Percentiles rank a stretch among this genome's conserved stretches.
Conservation (phyloP, 805 yeast species). For the Monosporozyma aerobia region DNA sequence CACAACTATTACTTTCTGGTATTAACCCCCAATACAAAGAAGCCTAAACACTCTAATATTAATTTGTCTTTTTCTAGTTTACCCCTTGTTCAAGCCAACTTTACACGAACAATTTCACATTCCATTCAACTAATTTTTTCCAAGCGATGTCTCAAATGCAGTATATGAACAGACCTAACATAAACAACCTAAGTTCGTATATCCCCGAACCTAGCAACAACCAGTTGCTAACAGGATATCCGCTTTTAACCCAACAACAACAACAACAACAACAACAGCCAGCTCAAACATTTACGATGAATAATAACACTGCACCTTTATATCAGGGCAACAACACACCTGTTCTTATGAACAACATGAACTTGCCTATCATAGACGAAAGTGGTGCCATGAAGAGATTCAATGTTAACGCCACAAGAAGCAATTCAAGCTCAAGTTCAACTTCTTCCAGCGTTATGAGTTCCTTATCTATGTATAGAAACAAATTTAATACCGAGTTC, state of each 20-base stretch:
- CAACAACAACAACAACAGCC: neutral
- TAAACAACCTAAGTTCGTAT: neutral
- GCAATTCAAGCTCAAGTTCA: conserved; percentile 10
- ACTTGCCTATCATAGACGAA: conserved; percentile 2
- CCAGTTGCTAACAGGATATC: neutral
- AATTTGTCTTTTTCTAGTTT: neutral
- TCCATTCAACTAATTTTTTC: neutral
- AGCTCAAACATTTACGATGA: neutral
- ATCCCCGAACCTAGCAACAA: neutral
- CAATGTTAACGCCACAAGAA: conserved; percentile 9
- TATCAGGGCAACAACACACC: neutral
- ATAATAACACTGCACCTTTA: neutral
- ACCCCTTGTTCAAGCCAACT: neutral
- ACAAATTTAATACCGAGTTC: neutral
- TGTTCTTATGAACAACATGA: conserved; percentile 1
- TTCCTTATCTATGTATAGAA: conserved; percentile 1
- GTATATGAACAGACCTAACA: neutral
- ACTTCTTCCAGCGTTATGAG: conserved; percentile 1
- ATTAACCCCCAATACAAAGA: too few species aligned
- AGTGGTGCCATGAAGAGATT: conserved; percentile 4
- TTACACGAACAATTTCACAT: neutral
- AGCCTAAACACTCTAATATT: too few species aligned
- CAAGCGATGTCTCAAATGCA: neutral
- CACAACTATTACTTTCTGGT: too few species aligned
- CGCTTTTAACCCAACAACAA: neutral